These are phyloP conservation scores for Trichoderma koningiopsis DNA, from an alignment of 2,329 filamentous ascomycete genomes.

Conservation along the genomic window DNA sequence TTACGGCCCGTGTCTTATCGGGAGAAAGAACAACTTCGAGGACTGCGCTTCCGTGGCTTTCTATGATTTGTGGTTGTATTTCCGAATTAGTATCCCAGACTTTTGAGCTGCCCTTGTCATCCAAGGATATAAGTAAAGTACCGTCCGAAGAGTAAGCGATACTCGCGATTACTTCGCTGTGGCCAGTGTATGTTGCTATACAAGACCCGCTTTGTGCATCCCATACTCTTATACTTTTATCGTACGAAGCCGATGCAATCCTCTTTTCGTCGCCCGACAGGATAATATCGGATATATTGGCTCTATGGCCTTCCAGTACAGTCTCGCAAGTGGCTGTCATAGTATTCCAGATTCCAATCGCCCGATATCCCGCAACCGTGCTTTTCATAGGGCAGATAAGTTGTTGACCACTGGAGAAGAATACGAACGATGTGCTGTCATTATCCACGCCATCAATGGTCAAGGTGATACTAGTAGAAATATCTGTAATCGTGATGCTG, in stretches of 20 bases:
- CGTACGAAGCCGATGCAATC: conserved; percentile 2
- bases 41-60: neutral
- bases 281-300: neutral
- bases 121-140: neutral
- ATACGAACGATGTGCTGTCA: no score
- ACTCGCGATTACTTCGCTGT: fast-evolving
- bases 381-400: neutral
- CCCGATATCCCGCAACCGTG: neutral
- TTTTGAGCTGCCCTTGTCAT: neutral
- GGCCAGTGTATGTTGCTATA: neutral
- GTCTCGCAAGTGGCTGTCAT: neutral
- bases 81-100: neutral
- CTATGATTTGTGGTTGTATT: fast-evolving
- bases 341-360: neutral
- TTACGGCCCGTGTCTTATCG: neutral
- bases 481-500: neutral
- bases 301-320: neutral
- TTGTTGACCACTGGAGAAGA: neutral
- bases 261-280: neutral
- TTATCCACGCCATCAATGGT: neutral
- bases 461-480: neutral
- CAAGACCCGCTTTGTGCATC: neutral
- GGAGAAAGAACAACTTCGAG: conserved; percentile 5
- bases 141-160: neutral
- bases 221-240: conserved; percentile 6